phyloP scores from a whole-genome alignment of 148 eudicot species.

The Nyssa sinensis region DNA sequence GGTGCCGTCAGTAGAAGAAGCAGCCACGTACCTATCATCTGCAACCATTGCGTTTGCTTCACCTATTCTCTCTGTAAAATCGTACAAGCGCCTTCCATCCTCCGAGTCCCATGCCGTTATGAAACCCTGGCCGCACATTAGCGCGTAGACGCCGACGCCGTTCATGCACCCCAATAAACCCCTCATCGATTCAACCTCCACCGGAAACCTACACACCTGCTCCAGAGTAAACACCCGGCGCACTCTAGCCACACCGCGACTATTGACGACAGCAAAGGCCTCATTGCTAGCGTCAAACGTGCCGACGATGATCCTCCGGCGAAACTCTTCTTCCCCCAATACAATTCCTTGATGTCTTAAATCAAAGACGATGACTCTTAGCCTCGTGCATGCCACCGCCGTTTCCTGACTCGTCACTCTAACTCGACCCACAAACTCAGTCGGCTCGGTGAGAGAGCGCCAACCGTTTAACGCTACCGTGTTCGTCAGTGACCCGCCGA shows the following conservation, averaged over 20 bases:
- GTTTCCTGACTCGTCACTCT: slow-evolving; percentile 43
- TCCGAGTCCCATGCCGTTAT: slow-evolving; percentile 64
- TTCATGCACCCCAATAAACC: slow-evolving; percentile 66
- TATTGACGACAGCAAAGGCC: slow-evolving; percentile 32
- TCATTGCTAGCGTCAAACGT: slow-evolving; percentile 34
- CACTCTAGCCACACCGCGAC: slow-evolving; percentile 54
- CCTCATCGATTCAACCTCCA: slow-evolving; percentile 37
- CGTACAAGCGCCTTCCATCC: slow-evolving; percentile 49
- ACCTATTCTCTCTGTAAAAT: slow-evolving; percentile 55
- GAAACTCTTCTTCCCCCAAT: slow-evolving; percentile 33
- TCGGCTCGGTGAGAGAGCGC: slow-evolving; percentile 64
- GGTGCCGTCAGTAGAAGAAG: slow-evolving; percentile 33
- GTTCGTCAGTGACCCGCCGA: slow-evolving; percentile 66
- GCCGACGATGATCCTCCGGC: slow-evolving; percentile 51
- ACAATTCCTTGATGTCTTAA: slow-evolving; percentile 38
- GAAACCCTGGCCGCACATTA: slow-evolving; percentile 54
- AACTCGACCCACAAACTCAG: slow-evolving; percentile 63
- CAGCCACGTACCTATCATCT: slow-evolving; percentile 62
- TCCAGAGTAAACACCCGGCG: slow-evolving; percentile 38
- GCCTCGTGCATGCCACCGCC: slow-evolving; percentile 65
- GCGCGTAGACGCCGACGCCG: slow-evolving; percentile 44
- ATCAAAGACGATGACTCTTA: slow-evolving; percentile 44
- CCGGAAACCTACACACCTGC: slow-evolving; percentile 51
- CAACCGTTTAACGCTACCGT: slow-evolving; percentile 86
- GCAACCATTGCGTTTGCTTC: slow-evolving; percentile 47